Base-by-base conservation (phyloP, 768 basidiomycete species). In the Erythrobasidium yunnanense region DNA sequence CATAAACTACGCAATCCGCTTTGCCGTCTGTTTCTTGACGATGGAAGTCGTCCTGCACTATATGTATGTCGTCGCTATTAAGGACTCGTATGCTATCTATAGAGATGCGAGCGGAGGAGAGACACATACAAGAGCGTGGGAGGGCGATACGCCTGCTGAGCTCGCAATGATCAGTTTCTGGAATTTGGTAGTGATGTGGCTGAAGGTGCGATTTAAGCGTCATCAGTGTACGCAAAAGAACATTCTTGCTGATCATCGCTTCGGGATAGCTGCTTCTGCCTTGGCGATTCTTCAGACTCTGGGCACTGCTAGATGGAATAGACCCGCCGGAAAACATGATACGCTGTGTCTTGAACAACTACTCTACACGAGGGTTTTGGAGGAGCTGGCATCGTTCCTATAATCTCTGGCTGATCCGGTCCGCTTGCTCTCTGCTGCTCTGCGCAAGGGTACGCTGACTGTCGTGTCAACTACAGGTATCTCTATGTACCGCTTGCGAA, bases 301-400 rank as follows among this genome's bases (percentile, higher is more conserved):
- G 92, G 90, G 86, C 92, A 1, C 78, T 97, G 22, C 75, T 83
- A 4, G 88, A 90, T 71, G 88, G 88, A 0, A 81, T 96, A 33
- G 89, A 95, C 71, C 87, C 90, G 0, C 95, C 93, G 0, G 95
- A 99, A 76, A 99, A 99, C 76, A 95, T 96, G 95, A 82, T 99
- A 13, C 83, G 95, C n/a, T 97, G 95, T 73, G 87, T 96, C 85
- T 87, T 84, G 22, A 99, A 97, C 76, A 97, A 96, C 75, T 96
- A 96, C 74, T 95, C 92, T 0, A 82, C 85, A 0, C 75, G 85
- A 8, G 90, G 90, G 0, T 97, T 99, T 76, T 97, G 95, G 95
- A 78, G 90, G 69, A 86, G 85, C 69, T 97, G 93, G 95, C 93
- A 97, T 75, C 80, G 95, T 6, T 89, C 87, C 69, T 96, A 91